Evolutionary conservation across 1,284 basidiomycete species (phyloP), one percentile per base, ranked within the genome.

Genomic region (Golubevia sp.): DNA sequence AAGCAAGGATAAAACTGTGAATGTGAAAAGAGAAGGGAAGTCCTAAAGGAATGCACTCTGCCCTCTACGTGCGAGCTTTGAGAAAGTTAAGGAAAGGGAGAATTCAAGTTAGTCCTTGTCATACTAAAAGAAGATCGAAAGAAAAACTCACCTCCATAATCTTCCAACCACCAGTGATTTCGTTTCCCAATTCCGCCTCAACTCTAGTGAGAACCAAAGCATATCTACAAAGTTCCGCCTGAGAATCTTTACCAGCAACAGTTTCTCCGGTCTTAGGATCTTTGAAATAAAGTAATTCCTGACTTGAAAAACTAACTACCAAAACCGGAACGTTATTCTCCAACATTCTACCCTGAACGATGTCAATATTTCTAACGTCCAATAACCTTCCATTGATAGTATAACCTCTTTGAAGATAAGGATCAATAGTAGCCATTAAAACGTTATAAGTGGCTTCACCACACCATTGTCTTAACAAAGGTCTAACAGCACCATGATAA

Each of bases 151-250:
- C 92, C 89, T 98, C 95, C 49, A 98, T 88, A 60, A 99, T 89
- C 85, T 98, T 98, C 97, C 97, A 99, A 8, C 97, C 97, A 56
- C 93, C 93, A 0, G 97, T 99, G 58, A 97, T 87, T 85, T 96
- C 92, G 77, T 98, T 82, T 58, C 77, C 72, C 54, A 80, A 60
- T 79, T 96, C 92, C 71, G 90, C 90, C 82, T 93, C 91, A 50
- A 93, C 85, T 51, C 95, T 88, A 3, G 94, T 97, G 66, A 99
- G 85, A 2, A 95, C 95, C 59, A 94, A 92, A 21, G 92, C 92
- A 84, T 99, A 99, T 38, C 90, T 90, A 79, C 94, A 97, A 77
- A 94, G 91, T 84, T 97, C 94, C 27, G 98, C 94, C 70, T 90
- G 88, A 77, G 94, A 88, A 78, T 95, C 92, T 7, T 91, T 90